phyloP scores from a whole-genome alignment of 768 basidiomycete genomes.

The Neoboletus magnificus region DNA sequence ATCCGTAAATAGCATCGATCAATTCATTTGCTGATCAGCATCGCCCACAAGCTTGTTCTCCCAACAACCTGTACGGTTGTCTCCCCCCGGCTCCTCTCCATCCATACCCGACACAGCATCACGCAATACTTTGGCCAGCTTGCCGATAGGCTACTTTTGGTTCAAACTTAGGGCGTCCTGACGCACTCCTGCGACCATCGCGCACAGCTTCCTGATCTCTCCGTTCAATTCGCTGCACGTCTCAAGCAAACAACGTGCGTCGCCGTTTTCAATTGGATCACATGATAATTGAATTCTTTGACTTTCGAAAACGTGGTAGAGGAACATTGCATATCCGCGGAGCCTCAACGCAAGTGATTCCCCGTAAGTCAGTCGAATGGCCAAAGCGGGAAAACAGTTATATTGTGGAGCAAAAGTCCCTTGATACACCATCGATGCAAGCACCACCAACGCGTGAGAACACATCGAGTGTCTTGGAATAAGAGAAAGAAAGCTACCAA shows the following conservation, averaged over 20 bases:
- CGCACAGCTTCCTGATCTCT: neutral
- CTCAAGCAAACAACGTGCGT: neutral
- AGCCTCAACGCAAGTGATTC: neutral
- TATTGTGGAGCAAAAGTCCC: neutral
- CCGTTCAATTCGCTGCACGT: neutral
- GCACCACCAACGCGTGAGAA: neutral
- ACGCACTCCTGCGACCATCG: neutral
- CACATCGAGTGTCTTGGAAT: neutral
- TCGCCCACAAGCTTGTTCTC: neutral
- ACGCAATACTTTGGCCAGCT: neutral
- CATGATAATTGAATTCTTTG: neutral
- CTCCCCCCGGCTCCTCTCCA: slow-evolving; percentile 3
- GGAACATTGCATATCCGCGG: neutral
- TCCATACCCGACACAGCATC: slow-evolving; percentile 11
- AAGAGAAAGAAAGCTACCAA: neutral
- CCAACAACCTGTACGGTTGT: neutral
- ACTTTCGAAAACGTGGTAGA: neutral
- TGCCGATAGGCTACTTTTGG: neutral
- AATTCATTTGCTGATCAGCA: neutral
- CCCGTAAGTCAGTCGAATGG: neutral
- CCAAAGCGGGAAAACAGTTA: neutral
- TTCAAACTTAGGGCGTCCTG: neutral
- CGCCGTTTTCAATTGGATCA: neutral
- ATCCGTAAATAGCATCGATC: neutral
- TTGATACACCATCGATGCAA: neutral